Base-by-base conservation (phyloP, 306 rosid genomes). In the Cucumis sativus region DNA sequence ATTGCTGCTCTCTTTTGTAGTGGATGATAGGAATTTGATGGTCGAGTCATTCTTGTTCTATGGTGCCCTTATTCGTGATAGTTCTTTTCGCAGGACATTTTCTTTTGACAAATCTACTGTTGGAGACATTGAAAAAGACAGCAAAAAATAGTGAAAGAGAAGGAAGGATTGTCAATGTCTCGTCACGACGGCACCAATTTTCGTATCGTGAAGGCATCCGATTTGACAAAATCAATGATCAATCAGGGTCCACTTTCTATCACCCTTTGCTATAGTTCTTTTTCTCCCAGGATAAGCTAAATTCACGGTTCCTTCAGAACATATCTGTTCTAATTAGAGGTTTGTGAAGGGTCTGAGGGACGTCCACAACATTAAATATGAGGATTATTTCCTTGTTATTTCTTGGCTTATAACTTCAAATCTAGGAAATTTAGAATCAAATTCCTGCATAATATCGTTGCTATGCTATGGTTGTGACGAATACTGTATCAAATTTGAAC, bases 81-180 rank as follows among this genome's bases (percentile, higher is more conserved):
- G 66, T 37, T 12, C 66, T 25, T 71, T 79, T 3, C 71, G 70
- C 90, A 93, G 98, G 97, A 65, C 94, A 88, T 87, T 90, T 93
- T 88, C 97, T 93, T 70, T 82, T 93, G 81, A 88, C 94, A 40
- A 80, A 91, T 81, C 96, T 90, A 71, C 71, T 94, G 84, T 66
- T 94, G 85, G 93, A 94, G 78, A 87, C 80, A 20, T 86, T 93
- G 92, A 91, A 86, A 85, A 88, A 67, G 83, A 91, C 94, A 45
- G 61, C 93, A 20, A 7, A 12, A 64, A 81, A 85, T 69, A 87
- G 92, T 70, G 78, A 64, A 56, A 88, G 35, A 64, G 94, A 90
- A 81, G 98, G 97, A 80, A 88, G 94, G 83, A 88, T 91, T 67
- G 85, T 94, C 47, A 89, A 81, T 56, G 84, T 94, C 23, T 85